Percentiles rank a stretch among this genome's conserved stretches.
These are phyloP conservation scores for Cystofilobasidium bisporidii DNA, from an alignment of 768 basidiomycete genomes.

Conservation along the genomic window DNA sequence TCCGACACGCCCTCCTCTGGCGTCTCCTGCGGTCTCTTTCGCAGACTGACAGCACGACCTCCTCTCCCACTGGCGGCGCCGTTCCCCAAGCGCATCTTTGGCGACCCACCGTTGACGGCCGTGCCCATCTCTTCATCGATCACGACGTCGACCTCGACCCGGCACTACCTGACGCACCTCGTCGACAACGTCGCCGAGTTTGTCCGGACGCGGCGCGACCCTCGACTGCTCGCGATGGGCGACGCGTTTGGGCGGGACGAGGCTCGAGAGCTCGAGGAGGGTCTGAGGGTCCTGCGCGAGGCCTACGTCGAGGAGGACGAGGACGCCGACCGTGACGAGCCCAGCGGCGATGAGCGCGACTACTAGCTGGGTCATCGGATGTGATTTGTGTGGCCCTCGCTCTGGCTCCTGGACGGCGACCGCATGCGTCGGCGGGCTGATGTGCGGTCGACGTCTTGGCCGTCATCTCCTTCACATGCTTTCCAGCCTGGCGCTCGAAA, in stretches of 20 bases:
- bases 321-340: slow-evolving; percentile 11
- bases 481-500: too few relatives aligned
- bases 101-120: neutral
- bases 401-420: too few relatives aligned
- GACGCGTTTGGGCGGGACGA: slow-evolving; percentile 18
- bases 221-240: slow-evolving; percentile 6
- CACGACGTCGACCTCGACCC: slow-evolving; percentile 4
- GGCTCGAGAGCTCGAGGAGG: slow-evolving; percentile 15
- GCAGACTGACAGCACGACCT: neutral
- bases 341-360: slow-evolving; percentile 4
- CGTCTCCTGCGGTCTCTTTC: neutral
- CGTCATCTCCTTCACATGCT: too few relatives aligned
- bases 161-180: slow-evolving; percentile 15
- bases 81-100: neutral
- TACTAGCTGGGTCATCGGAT: neutral
- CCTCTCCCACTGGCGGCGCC: slow-evolving; percentile 7
- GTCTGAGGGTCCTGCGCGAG: slow-evolving; percentile 6
- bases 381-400: too few relatives aligned
- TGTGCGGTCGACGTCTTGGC: too few relatives aligned
- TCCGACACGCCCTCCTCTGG: neutral
- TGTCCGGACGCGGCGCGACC: neutral
- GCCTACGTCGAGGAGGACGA: slow-evolving; percentile 12
- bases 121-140: neutral
- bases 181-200: slow-evolving; percentile 6
- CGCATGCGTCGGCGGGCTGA: too few relatives aligned